A percentile compares a stretch with the other conserved stretches of the same genome.
Conservation (phyloP, 2,329 filamentous ascomycete species). For the Aspergillus piperis region DNA sequence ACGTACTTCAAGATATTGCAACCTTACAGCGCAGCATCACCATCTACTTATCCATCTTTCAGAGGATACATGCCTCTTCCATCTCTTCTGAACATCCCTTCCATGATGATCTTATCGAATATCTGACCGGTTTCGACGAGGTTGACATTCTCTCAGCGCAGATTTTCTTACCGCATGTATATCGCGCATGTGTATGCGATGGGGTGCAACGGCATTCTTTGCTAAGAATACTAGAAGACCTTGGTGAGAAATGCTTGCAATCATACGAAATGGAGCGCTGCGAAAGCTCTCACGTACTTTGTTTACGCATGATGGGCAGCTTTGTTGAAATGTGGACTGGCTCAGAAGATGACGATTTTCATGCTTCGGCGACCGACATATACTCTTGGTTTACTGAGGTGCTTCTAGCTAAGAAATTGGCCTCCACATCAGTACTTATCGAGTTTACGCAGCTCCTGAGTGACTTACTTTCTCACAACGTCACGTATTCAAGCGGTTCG, state of each 20-base stretch:
- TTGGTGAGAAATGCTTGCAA: conserved; percentile 52
- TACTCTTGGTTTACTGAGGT: conserved; percentile 75
- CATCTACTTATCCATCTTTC: conserved; percentile 36
- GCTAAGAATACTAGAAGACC: conserved; percentile 48
- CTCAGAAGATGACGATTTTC: conserved; percentile 58
- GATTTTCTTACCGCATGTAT: conserved; percentile 34
- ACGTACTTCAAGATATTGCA: conserved; percentile 33
- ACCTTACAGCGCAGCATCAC: conserved; percentile 42
- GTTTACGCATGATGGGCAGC: conserved; percentile 67
- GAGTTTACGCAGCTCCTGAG: conserved; percentile 69
- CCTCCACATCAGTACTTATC: conserved; percentile 70
- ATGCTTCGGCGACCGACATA: conserved; percentile 69
- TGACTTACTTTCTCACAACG: conserved; percentile 65
- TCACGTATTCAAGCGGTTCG: conserved; percentile 65
- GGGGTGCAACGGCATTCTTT: conserved; percentile 38
- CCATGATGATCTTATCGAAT: conserved; percentile 31
- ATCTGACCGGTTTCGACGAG: conserved; percentile 40
- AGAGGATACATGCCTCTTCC: conserved; percentile 18
- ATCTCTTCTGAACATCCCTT: not conserved
- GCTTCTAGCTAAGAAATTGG: conserved; percentile 65
- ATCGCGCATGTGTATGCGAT: conserved; percentile 30
- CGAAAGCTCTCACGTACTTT: conserved; percentile 69
- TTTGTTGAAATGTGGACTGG: conserved; percentile 66
- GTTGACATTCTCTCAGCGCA: conserved; percentile 41
- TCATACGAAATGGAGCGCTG: conserved; percentile 68